Conservation (phyloP, 306 rosid genomes). For the Cyamopsis tetragonoloba region DNA sequence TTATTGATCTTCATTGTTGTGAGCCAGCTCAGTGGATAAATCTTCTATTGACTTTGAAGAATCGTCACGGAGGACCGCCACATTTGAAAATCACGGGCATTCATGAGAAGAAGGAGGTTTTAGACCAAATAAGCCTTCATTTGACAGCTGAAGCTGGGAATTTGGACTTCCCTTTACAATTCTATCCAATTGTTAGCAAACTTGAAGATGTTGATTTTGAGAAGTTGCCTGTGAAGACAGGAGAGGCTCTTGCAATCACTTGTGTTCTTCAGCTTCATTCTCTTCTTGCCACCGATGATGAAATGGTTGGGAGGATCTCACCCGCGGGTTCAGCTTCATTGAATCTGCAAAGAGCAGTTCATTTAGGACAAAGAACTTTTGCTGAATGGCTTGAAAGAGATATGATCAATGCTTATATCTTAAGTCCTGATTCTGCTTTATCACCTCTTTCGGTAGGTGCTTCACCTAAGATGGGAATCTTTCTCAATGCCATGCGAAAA, state of each 20-base stretch:
- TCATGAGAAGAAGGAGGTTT: constrained; percentile 60
- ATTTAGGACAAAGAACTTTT: constrained; percentile 49
- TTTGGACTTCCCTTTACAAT: constrained; percentile 68
- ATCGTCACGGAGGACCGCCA: constrained; percentile 72
- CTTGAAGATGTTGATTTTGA: constrained; percentile 67
- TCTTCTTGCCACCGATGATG: constrained; percentile 71
- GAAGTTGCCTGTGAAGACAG: constrained; percentile 67
- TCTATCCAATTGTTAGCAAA: constrained; percentile 60
- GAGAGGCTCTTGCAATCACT: constrained; percentile 83
- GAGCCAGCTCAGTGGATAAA: constrained; percentile 83
- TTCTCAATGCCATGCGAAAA: constrained; percentile 46
- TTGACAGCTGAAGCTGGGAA: constrained; percentile 68
- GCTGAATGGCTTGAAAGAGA: constrained; percentile 75
- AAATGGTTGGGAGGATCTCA: constrained; percentile 35
- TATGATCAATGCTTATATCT: constrained; percentile 38
- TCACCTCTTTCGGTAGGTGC: constrained; percentile 58
- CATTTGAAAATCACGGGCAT: constrained; percentile 78
- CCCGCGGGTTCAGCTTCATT: constrained; percentile 42
- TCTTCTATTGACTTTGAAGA: constrained; percentile 49
- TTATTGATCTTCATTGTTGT: constrained; percentile 71
- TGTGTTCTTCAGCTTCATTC: constrained; percentile 76
- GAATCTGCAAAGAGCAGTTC: constrained; percentile 49
- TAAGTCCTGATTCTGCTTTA: constrained; percentile 58
- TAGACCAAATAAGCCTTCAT: constrained; percentile 60
- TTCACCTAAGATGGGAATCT: constrained; percentile 71